Base-by-base conservation (phyloP, 345 rosid species). In the Euphorbia peplus region DNA sequence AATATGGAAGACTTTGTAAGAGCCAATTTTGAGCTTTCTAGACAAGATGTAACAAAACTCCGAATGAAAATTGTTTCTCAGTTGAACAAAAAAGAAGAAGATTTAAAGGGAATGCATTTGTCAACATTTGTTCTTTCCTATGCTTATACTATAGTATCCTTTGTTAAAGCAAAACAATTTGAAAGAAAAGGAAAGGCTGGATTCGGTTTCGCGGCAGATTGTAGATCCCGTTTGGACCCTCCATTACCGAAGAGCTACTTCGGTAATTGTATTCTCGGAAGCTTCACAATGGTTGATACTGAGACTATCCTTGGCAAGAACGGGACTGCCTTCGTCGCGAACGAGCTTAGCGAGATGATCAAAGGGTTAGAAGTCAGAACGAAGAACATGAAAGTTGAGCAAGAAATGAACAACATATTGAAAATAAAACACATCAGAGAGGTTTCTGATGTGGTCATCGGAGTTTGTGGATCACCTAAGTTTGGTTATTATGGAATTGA, bases 71-170 rank as follows among this genome's bases (percentile, higher is more conserved):
- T 75, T 5, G 6, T 53, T 16, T 29, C 24, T 5, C 66, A 50
- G 1, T 11, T 2, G 1, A 41, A 65, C 59, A 8, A 4, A 4
- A 41, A 65, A 53, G 12, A 16, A 15, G 42, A 39, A 39, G 42
- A 39, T 39, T 39, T 37, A 63, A 59, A 8, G 8, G 58, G 21
- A 5, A 22, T 70, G 5, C 72, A 51, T 46, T 52, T 80, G 19
- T 81, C 84, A 0, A 70, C 71, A 37, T 83, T 83, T 39, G 83
- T 76, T 29, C 53, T 85, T 1, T 58, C 83, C 4, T 78, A 25
- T 51, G 76, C 82, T 7, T 78, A 81, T 32, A 50, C 54, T 0
- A 52, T 61, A 8, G 69, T 46, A 46, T 81, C 84, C 37, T 8
- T 74, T 62, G 74, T 71, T 3, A 81, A 71, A 41, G 64, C 80